Base-by-base conservation (phyloP, 2,329 filamentous ascomycete genomes). In the Colletotrichum tropicale region DNA sequence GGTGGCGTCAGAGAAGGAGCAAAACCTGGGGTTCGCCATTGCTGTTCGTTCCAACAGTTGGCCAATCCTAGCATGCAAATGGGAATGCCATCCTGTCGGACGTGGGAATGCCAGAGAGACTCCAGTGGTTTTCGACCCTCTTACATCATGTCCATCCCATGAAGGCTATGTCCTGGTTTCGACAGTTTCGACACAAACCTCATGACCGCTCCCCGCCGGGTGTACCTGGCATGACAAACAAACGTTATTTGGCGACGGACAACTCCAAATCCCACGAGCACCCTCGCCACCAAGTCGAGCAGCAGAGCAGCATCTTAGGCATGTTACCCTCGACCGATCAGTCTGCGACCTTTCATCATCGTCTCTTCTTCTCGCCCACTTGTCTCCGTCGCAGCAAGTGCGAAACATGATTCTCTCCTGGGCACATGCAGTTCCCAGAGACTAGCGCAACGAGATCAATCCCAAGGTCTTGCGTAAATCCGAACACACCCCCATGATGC, bases 101-200 rank as follows among this genome's bases (percentile, higher is more conserved):
- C 48, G 18, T 3, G 58, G 8, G 30, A 28, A 7, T 58, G 61
- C 30, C 62, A 38, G 8, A 55, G 12, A 55, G 24, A 52, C 38
- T 38, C 15, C 28, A n/a, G 43, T 9, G 26, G 24, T 58, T 7
- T 26, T 61, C 38, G 13, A n/a, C 26, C 55, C 30, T 67, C 56
- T 62, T 67, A 24, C 58, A 55, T 64, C 30, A 28, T 71, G 55
- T 66, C 52, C 56, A 26, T 60, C 55, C 56, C 36, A 34, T 34
- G 21, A 36, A 61, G 72, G 62, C 62, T 30, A 36, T 56, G 38
- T 73, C 70, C 62, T 64, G 21, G 69, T 68, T 61, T 73, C 30
- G 64, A 48, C 30, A 26, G 73, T 75, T 68, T 75, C 73, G 69
- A 68, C 43, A 56, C 52, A 43, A 64, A 64, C 69, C 73, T 75